Evolutionary conservation across 345 rosid species (phyloP).

Genomic region (Cardamine chenopodiifolia): DNA sequence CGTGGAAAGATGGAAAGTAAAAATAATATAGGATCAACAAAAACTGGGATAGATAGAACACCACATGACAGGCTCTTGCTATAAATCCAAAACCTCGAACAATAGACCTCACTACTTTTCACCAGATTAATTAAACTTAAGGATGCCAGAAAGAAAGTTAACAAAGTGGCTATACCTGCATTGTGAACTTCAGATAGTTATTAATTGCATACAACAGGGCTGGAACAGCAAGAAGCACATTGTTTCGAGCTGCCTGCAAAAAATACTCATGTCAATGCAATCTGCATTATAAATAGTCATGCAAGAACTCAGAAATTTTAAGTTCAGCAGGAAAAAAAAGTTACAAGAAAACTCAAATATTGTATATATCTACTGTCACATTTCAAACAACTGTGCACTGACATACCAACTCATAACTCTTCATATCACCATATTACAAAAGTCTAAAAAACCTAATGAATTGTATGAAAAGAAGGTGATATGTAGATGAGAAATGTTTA

Average conservation of each 20-base stretch:
- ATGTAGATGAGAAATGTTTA: conserved; percentile 7
- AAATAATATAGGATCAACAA: conserved; percentile 3
- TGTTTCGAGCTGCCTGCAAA: conserved; percentile 94
- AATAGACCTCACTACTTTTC: conserved; percentile 18
- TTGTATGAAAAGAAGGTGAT: not conserved
- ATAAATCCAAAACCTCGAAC: conserved; percentile 20
- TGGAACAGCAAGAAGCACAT: conserved; percentile 94
- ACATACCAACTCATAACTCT: conserved; percentile 5
- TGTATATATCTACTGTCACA: conserved; percentile 18
- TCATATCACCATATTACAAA: not conserved
- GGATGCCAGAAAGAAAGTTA: conserved; percentile 17
- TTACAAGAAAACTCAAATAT: conserved; percentile 2
- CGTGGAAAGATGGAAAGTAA: conserved; percentile 17
- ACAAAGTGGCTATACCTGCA: conserved; percentile 70
- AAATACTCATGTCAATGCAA: conserved; percentile 17
- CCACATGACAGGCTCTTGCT: conserved; percentile 14
- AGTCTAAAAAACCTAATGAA: conserved; percentile 1
- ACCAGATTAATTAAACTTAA: conserved; percentile 7
- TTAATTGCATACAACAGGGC: conserved; percentile 87
- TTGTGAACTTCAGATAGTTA: conserved; percentile 90
- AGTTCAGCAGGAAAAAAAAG: not conserved
- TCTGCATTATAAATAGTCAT: conserved; percentile 16
- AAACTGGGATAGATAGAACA: conserved; percentile 7
- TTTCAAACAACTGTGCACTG: not conserved
- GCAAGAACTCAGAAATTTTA: conserved; percentile 6